Evolutionary conservation across 192 early-diverging fungal genomes (phyloP).

Genomic region (Obelidium mucronatum): DNA sequence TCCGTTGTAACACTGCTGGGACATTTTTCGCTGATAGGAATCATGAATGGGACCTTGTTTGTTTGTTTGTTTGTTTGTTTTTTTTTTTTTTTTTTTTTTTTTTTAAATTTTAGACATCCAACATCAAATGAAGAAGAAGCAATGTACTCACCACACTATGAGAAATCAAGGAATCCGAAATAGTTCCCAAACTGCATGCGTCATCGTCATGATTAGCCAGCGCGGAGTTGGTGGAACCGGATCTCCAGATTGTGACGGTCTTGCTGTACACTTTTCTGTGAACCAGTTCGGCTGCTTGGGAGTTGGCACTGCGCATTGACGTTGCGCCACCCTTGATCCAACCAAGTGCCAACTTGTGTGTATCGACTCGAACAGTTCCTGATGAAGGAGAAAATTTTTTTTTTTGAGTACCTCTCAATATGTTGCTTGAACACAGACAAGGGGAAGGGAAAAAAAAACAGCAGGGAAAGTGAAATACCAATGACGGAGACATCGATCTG

Average conservation of each 20-base stretch:
- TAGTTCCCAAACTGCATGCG: too few relatives aligned
- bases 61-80: too few relatives aligned
- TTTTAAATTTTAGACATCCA: background rate
- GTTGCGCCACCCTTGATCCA: constrained; percentile 18
- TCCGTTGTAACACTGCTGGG: background rate
- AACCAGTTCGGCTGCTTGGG: constrained; percentile 7
- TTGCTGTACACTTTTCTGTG: constrained; percentile 12
- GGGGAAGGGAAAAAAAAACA: background rate
- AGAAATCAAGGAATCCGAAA: too few relatives aligned
- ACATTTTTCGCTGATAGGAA: constrained; percentile 2
- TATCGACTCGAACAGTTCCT: constrained; percentile 5
- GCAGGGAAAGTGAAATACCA: background rate
- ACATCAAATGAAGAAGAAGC: background rate
- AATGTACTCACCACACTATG: too few relatives aligned
- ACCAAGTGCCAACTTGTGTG: constrained; percentile 28
- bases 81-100: too few relatives aligned
- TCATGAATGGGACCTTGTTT: background rate
- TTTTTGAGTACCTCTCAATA: too few relatives aligned
- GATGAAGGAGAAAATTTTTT: background rate
- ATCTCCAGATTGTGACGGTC: constrained; percentile 7
- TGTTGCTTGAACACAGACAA: background rate
- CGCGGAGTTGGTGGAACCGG: too few relatives aligned
- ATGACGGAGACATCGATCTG: background rate
- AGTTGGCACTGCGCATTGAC: constrained; percentile 5
- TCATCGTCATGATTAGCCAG: too few relatives aligned